Base-by-base conservation (phyloP, 306 rosid species). In the Fragaria nilgerrensis region DNA sequence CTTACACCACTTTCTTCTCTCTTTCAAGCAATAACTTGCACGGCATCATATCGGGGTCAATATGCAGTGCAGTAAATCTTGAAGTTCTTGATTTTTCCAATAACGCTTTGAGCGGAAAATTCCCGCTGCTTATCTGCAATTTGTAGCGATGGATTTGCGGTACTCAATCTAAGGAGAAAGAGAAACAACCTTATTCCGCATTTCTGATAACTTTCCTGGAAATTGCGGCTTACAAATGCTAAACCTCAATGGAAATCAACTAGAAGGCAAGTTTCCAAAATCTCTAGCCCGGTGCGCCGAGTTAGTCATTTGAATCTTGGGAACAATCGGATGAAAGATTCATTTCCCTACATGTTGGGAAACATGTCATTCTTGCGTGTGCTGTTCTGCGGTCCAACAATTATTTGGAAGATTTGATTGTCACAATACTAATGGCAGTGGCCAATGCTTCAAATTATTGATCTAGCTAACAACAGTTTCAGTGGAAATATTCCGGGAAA, bases 291-390 rank as follows among this genome's bases (percentile, higher is more conserved):
- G 52, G 2, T 88, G 89, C 79, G 23, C 0, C 2, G 8, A 1
- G 36, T 61, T 85, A 10, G 83, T 81, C 87, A 76, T 85, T 19
- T 88, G 16, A 50, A 85, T 61, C 61, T 88, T 1, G 87, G 89
- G 39, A 83, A 83, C 43, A 85, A 88, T 75, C 9, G 4, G 6
- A 12, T 88, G 0, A 0, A 0, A 0, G 87, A 32, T 19, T 0
- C 0, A 0, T 85, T 64, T 53, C 89, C 89, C 0, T 74, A 74
- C 44, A 3, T 85, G 81, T 2, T 29, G 32, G 75, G 53, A 52
- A 32, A 48, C 2, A 83, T 79, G 19, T 66, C 83, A 55, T 13
- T 29, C 12, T 77, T 88, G 81, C 69, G 79, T 1, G 83, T 88
- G 1, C 85, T 88, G 63, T 85, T 47, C 62, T 88, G 67, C 41